A percentile compares a stretch with the other conserved stretches of the same genome.
Evolutionary conservation across 2,329 filamentous ascomycete genomes (phyloP).

Genomic region (Tricladium varicosporioides): DNA sequence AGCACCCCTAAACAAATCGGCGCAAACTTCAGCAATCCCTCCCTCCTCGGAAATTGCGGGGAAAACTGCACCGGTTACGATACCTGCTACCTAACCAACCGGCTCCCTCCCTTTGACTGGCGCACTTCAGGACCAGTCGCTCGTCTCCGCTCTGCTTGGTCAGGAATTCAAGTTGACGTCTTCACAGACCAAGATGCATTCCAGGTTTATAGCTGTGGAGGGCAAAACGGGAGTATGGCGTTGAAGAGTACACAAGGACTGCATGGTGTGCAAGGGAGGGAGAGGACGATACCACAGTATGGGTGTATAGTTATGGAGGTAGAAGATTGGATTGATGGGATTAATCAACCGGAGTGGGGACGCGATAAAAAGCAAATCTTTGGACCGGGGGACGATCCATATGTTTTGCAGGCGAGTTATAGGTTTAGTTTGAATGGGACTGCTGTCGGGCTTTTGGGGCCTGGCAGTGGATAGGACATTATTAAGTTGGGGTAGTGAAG

Average conservation of each 20-base stretch:
- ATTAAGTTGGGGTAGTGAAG: no score
- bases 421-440: constrained; percentile 42
- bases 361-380: constrained; percentile 61
- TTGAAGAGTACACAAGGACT: constrained; percentile 71
- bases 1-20: constrained; percentile 77
- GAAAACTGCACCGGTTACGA: constrained; percentile 79
- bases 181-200: constrained; percentile 82
- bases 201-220: constrained; percentile 83
- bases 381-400: constrained; percentile 57
- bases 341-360: constrained; percentile 89
- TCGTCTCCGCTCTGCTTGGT: constrained; percentile 68
- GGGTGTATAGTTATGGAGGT: constrained; percentile 90
- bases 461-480: constrained; percentile 21
- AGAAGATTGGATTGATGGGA: constrained; percentile 89
- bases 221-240: constrained; percentile 67
- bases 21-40: constrained; percentile 59
- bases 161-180: constrained; percentile 80
- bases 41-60: constrained; percentile 73
- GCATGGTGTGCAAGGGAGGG: constrained; percentile 50
- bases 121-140: constrained; percentile 58
- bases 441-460: constrained; percentile 18
- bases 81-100: constrained; percentile 69
- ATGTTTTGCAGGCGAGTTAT: constrained; percentile 61
- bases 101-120: constrained; percentile 63
- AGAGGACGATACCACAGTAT: constrained; percentile 67